These are phyloP conservation scores for Cymodocea nodosa DNA, from an alignment of 116 monocot genomes.

Conservation along the genomic window DNA sequence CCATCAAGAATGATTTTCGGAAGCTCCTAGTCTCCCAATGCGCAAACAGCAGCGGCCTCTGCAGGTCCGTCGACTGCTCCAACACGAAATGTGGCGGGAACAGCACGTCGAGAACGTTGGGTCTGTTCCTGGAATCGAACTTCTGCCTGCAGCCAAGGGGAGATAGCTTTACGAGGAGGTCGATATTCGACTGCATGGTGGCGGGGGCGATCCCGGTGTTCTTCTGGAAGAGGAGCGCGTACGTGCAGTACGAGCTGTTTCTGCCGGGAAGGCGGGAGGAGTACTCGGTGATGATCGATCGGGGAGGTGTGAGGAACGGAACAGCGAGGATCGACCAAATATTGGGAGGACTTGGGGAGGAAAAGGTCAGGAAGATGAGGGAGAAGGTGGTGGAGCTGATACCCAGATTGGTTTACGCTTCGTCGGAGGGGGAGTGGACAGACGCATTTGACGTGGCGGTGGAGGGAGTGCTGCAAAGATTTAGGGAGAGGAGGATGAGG, in stretches of 20 bases:
- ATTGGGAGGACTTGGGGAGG: conserved; percentile 41
- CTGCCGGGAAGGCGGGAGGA: conserved; percentile 33
- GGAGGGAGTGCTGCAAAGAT: conserved; percentile 27
- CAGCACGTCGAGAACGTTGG: conserved; percentile 20
- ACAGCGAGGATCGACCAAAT: conserved; percentile 23
- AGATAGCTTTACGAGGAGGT: conserved; percentile 69
- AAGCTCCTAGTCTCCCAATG: conserved; percentile 39
- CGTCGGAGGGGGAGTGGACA: conserved; percentile 6
- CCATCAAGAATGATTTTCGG: conserved; percentile 49
- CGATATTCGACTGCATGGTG: conserved; percentile 83
- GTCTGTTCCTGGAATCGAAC: conserved; percentile 42
- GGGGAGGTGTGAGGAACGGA: conserved; percentile 50
- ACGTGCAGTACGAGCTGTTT: conserved; percentile 75
- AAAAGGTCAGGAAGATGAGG: conserved; percentile 40
- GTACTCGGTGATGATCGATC: conserved; percentile 83
- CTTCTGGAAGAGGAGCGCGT: conserved; percentile 67
- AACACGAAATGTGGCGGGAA: conserved; percentile 14
- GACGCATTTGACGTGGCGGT: conserved; percentile 56
- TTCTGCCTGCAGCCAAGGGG: conserved; percentile 94
- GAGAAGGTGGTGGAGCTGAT: conserved; percentile 42
- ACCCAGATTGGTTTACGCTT: conserved; percentile 35
- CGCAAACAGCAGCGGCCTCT: conserved; percentile 7
- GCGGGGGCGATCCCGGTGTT: conserved; percentile 82
- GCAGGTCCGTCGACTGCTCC: conserved; percentile 42
- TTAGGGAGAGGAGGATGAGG: conserved; percentile 9